Base-by-base conservation (phyloP, 495 filamentous ascomycete species). In the Aspergillus kassunensis region DNA sequence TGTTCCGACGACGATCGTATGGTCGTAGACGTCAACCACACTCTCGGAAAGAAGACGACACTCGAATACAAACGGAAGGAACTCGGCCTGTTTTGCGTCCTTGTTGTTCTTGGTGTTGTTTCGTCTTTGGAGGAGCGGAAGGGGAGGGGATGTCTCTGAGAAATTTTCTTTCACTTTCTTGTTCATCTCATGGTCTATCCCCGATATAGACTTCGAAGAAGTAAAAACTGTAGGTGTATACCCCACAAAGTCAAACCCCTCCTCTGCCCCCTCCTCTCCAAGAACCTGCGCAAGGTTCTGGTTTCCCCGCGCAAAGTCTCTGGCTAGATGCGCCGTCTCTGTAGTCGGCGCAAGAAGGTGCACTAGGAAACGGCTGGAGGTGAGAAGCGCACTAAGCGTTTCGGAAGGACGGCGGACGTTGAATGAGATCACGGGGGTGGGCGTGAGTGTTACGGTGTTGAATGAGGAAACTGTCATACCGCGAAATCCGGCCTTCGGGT, bases 381-480 rank as follows among this genome's bases (percentile, higher is more conserved):
- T 53, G 29, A 72, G 58, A 4, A 95, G 74, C 0, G 87, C 86
- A 51, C 75, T 71, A 30, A 84, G 69, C 3, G 88, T 95, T n/a
- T 79, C 78, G 25, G 85, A 89, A 9, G 89, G 88, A 6, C 77
- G 70, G 19, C 77, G 78, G 51, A 95, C 77, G 58, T 95, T 95
- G 79, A 95, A 91, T 29, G 84, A 84, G 30, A 93, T 77, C 21
- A 86, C 74, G 0, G 90, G 88, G 4, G 70, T 57, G 0, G 89
- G 89, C 11, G 60, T 51, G 1, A 93, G 72, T 0, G 84, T 79
- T 20, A 95, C 78, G 0, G 87, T 89, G 16, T 80, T 90, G 72
- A 95, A 87, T 11, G 87, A 91, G 16, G 90, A 95, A 56, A 92
- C 83, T 20, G 88, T 90, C 75, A 93, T 86, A 45, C 81, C 90